Percentiles rank a stretch among this genome's conserved stretches.
Evolutionary conservation across 768 basidiomycete species (phyloP).

Genomic region (Mycena pura): DNA sequence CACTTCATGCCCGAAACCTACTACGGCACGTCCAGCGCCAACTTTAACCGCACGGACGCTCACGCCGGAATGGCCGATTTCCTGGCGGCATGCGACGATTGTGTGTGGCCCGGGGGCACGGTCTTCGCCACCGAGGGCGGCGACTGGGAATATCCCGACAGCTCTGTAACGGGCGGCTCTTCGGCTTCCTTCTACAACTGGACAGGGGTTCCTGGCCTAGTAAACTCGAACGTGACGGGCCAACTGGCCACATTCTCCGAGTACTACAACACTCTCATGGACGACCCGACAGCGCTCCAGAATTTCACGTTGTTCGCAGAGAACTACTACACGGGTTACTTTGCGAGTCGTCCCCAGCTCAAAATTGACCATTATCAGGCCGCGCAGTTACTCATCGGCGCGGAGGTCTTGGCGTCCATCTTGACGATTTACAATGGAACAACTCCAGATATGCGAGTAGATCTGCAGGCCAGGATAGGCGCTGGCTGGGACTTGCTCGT

Average conservation of each 20-base stretch:
- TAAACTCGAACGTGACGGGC: not conserved
- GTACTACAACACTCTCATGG: constrained; percentile 7
- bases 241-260: constrained; percentile 4
- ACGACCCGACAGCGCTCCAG: not conserved
- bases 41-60: not conserved
- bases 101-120: not conserved
- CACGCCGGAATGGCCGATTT: not conserved
- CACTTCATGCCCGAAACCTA: not conserved
- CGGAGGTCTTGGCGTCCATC: constrained; percentile 3
- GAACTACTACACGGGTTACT: constrained; percentile 9
- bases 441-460: constrained; percentile 1
- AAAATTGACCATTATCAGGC: constrained; percentile 6
- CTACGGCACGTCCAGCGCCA: not conserved
- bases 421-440: not conserved
- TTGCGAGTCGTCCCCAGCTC: constrained; percentile 13
- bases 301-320: constrained; percentile 11
- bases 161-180: not conserved
- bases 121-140: not conserved
- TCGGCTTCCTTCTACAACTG: no score
- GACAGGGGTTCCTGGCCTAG: not conserved
- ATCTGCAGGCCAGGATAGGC: not conserved
- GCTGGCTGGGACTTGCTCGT: constrained; percentile 3
- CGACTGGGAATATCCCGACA: not conserved
- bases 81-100: not conserved
- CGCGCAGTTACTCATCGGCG: constrained; percentile 6